These are phyloP conservation scores for Boletellus ananiceps DNA, from an alignment of 768 basidiomycete species.

Conservation along the genomic window DNA sequence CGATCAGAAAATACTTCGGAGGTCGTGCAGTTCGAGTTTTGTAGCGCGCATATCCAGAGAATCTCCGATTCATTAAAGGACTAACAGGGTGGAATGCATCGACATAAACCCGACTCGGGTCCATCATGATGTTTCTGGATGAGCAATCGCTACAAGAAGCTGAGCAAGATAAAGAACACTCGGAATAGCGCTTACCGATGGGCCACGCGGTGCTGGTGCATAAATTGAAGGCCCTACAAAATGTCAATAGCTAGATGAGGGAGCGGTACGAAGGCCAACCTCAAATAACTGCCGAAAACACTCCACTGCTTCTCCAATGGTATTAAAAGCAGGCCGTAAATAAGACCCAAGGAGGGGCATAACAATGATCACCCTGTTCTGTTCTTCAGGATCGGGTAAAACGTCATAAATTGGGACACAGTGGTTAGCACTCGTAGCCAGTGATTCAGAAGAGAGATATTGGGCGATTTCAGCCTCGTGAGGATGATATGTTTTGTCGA, in stretches of 20 bases:
- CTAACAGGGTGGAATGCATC: slow-evolving; percentile 24
- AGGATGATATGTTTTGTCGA: slow-evolving; percentile 14
- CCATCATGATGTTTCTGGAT: slow-evolving; percentile 32
- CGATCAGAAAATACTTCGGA: slow-evolving; percentile 33
- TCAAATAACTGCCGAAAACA: slow-evolving; percentile 32
- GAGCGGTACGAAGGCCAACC: slow-evolving; percentile 4
- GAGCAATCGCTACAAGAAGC: slow-evolving; percentile 21
- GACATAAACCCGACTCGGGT: slow-evolving; percentile 23
- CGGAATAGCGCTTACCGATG: slow-evolving; percentile 5
- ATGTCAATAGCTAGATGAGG: background rate
- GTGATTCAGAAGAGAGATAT: slow-evolving; percentile 10
- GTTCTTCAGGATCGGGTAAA: slow-evolving; percentile 8
- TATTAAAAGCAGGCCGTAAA: slow-evolving; percentile 23
- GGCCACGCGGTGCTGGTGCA: slow-evolving; percentile 19
- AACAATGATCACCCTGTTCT: slow-evolving; percentile 17
- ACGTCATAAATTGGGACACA: slow-evolving; percentile 32
- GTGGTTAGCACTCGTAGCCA: slow-evolving; percentile 25
- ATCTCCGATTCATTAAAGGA: slow-evolving; percentile 11
- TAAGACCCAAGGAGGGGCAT: slow-evolving; percentile 36
- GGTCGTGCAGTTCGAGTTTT: slow-evolving; percentile 30
- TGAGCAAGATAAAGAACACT: background rate
- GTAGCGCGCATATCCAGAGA: slow-evolving; percentile 16
- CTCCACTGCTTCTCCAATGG: slow-evolving; percentile 15
- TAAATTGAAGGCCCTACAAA: slow-evolving; percentile 22
- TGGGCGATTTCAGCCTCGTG: slow-evolving; percentile 30